phyloP scores from a whole-genome alignment of 768 basidiomycete species.

The Astraeus odoratus region DNA sequence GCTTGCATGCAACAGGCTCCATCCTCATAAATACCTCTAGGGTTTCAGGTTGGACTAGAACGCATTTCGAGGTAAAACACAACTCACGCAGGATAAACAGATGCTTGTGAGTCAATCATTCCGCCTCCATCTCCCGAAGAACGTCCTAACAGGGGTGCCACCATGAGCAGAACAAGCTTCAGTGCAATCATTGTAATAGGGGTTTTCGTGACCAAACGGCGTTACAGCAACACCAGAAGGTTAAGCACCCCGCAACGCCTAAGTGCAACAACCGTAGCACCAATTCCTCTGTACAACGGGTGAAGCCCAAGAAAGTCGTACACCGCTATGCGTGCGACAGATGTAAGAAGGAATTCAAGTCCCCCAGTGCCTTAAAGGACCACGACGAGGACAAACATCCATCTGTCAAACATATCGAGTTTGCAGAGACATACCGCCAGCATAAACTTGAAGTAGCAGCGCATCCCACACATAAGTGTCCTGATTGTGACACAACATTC shows the following conservation, averaged over 20 bases:
- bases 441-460: slow-evolving; percentile 11
- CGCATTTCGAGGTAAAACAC: no score
- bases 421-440: neutral
- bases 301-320: slow-evolving; percentile 8
- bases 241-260: slow-evolving; percentile 9
- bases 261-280: slow-evolving; percentile 10
- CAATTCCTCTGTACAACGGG: slow-evolving; percentile 1
- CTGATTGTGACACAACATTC: neutral
- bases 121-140: neutral
- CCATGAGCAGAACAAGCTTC: no score
- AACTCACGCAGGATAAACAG: neutral
- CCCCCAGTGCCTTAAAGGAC: neutral
- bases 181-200: neutral
- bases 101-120: neutral
- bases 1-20: no score
- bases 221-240: slow-evolving; percentile 2
- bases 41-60: no score
- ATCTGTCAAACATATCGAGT: slow-evolving; percentile 11
- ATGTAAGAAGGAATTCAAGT: slow-evolving; percentile 1
- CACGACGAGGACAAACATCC: slow-evolving; percentile 1
- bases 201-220: neutral
- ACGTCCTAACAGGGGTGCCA: neutral
- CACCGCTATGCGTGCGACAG: slow-evolving; percentile 3
- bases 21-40: no score
- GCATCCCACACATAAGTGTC: slow-evolving; percentile 5